Evolutionary conservation across 805 yeast genomes (phyloP), one percentile per base, ranked within the genome.

Genomic region (Candida koratica): DNA sequence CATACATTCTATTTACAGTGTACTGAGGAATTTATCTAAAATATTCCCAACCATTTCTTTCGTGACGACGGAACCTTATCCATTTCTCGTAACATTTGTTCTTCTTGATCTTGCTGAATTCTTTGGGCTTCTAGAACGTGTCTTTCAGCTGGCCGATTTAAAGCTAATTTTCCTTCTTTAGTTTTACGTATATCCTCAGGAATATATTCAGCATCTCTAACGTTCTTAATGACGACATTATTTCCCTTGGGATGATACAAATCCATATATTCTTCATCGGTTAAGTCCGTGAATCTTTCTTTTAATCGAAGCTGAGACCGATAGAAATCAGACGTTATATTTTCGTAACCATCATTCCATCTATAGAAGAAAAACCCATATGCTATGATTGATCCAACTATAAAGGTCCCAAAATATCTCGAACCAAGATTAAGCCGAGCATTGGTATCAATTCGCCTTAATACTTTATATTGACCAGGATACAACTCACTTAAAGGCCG

Each of bases 281-380:
- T 58, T 39, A 86, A 63, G 1, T 83, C 82, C n/a, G 71, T 42
- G 2, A 82, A 29, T 36, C 54, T 47, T 44, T 79, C 79, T 51
- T 84, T 75, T 30, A 72, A 29, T 25, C 72, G 59, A 28, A 85
- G 67, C 44, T 85, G 78, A 17, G 67, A 55, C 33, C 90, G 58
- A 55, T 84, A 78, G 33, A 83, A 77, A 26, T 73, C 77, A 9
- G 86, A 72, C 58, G 85, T 78, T 6, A 82, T 77, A 49, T 85
- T 80, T 39, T 85, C 90, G 44, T 75, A 73, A 3, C 88, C 88
- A 40, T 85, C 93, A 51, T 86, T 84, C 95, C 95, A 85, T 35
- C 87, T 65, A 55, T 80, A 75, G 60, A 84, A 79, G 54, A 86
- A 86, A 2, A 82, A 72, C 15, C 79, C 77, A 48, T 79, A 81